These are phyloP conservation scores for Pseudogymnoascus sp. DNA, from an alignment of 2,329 filamentous ascomycete species.

Conservation along the genomic window DNA sequence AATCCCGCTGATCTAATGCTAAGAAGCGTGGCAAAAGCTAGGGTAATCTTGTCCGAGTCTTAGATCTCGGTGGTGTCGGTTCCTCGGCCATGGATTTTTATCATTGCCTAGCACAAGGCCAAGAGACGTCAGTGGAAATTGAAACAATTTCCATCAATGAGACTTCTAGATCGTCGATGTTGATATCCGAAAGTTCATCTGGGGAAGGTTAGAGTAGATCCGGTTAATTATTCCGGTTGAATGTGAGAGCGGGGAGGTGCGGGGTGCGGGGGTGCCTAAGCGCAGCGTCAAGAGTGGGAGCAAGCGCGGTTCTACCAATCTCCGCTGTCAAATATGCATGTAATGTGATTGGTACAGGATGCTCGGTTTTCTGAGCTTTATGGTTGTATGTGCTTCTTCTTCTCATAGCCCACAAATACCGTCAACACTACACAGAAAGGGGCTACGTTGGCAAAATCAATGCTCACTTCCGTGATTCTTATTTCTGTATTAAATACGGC, in stretches of 20 bases:
- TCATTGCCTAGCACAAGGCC: neutral
- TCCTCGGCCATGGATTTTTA: neutral
- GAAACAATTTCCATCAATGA: constrained; percentile 1
- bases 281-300: neutral
- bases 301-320: neutral
- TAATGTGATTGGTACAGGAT: neutral
- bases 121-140: neutral
- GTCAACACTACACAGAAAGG: neutral
- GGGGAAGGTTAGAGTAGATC: neutral
- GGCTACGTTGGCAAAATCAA: neutral
- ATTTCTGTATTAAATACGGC: neutral
- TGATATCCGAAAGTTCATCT: neutral
- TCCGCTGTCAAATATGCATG: neutral
- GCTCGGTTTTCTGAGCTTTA: neutral
- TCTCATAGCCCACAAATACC: neutral
- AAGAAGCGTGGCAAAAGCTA: neutral
- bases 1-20: neutral
- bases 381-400: neutral
- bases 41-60: neutral
- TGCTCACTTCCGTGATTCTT: neutral
- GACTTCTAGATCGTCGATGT: neutral
- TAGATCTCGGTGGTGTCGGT: neutral
- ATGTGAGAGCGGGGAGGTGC: neutral
- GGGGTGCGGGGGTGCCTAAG: neutral
- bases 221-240: neutral